Conservation (phyloP, 2,329 filamentous ascomycete genomes). For the Fonsecaea monophora region DNA sequence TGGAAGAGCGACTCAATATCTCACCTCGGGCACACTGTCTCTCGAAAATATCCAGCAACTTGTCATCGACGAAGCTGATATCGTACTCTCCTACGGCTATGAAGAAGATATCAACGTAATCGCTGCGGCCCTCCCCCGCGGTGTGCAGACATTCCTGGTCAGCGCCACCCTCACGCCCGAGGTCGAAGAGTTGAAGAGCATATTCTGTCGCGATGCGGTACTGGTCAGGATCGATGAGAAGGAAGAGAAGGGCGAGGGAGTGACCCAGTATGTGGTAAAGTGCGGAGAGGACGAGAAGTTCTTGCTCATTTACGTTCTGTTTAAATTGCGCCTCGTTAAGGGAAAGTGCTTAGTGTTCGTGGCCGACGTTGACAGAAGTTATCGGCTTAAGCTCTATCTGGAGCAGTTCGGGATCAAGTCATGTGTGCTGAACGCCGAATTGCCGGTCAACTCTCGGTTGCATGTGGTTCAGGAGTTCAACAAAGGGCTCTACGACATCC, state of each 20-base stretch:
- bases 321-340: conserved; percentile 91
- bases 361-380: conserved; percentile 84
- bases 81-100: conserved; percentile 93
- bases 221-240: conserved; percentile 82
- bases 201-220: conserved; percentile 83
- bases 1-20: conserved; percentile 77
- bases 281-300: conserved; percentile 99
- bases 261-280: conserved; percentile 86
- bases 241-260: conserved; percentile 75
- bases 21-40: conserved; percentile 74
- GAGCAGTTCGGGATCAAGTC: conserved; percentile 96
- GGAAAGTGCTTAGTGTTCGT: conserved; percentile 90
- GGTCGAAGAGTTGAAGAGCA: conserved; percentile 79
- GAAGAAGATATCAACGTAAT: conserved; percentile 86
- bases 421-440: conserved; percentile 90
- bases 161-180: conserved; percentile 90
- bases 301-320: conserved; percentile 87
- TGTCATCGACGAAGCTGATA: conserved; percentile 91
- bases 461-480: conserved; percentile 99
- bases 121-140: conserved; percentile 77
- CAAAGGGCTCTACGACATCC: conserved; percentile 94
- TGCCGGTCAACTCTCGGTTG: conserved; percentile 89
- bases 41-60: conserved; percentile 75
- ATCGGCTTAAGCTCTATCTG: conserved; percentile 90
- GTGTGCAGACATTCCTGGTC: conserved; percentile 89